These are phyloP conservation scores for Stephanodiscus minutulus DNA, from an alignment of 108 stramenopile genomes.

Conservation along the genomic window DNA sequence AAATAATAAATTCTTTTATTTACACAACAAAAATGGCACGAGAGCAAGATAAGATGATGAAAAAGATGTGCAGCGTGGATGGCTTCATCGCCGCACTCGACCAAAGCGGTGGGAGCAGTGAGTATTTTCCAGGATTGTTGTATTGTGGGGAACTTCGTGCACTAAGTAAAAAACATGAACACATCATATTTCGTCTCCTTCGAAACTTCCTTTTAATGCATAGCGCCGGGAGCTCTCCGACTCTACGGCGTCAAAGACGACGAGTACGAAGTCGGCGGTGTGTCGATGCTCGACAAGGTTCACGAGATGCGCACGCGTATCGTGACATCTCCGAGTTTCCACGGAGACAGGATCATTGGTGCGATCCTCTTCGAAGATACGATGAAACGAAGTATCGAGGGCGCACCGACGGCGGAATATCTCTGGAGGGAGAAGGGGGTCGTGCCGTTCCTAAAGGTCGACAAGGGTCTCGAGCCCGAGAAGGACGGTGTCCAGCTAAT, in stretches of 20 bases:
- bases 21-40: conserved; percentile 7
- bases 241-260: conserved; percentile 67
- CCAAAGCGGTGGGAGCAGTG: conserved; percentile 76
- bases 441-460: conserved; percentile 80
- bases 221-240: conserved; percentile 69
- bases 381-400: conserved; percentile 73
- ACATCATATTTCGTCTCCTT: background rate
- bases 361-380: conserved; percentile 88
- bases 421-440: conserved; percentile 74
- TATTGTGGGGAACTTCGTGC: too few species aligned
- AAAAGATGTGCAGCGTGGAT: conserved; percentile 49
- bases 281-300: conserved; percentile 70
- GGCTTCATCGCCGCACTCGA: conserved; percentile 87
- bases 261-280: conserved; percentile 55
- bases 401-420: conserved; percentile 59
- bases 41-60: conserved; percentile 39
- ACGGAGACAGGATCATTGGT: conserved; percentile 60
- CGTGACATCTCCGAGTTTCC: conserved; percentile 65
- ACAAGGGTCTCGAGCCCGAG: conserved; percentile 67
- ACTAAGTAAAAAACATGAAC: too few species aligned
- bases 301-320: conserved; percentile 83
- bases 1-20: too few species aligned
- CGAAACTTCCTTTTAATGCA: background rate
- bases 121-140: conserved; percentile 7
- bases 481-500: conserved; percentile 81